These are phyloP conservation scores for Ceratobasidium sp. DNA, from an alignment of 1,284 basidiomycete genomes.

Conservation along the genomic window DNA sequence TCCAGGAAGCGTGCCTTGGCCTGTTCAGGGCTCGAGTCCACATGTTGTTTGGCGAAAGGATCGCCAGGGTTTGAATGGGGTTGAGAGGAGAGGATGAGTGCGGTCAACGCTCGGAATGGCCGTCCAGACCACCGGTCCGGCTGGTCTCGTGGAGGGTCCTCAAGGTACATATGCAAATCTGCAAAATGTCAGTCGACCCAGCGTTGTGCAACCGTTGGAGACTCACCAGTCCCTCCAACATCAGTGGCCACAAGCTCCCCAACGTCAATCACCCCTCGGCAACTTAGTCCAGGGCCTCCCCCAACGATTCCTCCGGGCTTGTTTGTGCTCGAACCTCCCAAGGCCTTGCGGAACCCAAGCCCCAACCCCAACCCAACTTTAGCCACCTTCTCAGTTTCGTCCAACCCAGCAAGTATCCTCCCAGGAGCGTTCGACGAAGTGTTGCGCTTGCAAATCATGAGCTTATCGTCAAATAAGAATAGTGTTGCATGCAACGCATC, in stretches of 20 bases:
- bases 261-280: slow-evolving; percentile 85
- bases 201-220: neutral
- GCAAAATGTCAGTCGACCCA: slow-evolving; percentile 24
- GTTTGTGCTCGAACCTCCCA: slow-evolving; percentile 9
- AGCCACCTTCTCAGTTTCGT: slow-evolving; percentile 80
- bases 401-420: slow-evolving; percentile 78
- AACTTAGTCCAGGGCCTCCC: slow-evolving; percentile 65
- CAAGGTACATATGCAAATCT: slow-evolving; percentile 88
- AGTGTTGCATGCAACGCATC: slow-evolving; percentile 80
- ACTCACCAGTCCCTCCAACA: slow-evolving; percentile 78
- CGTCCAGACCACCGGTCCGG: slow-evolving; percentile 83
- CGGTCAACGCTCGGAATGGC: slow-evolving; percentile 75
- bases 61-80: slow-evolving; percentile 63
- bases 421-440: slow-evolving; percentile 75
- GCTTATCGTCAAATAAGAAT: slow-evolving; percentile 94
- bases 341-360: slow-evolving; percentile 64
- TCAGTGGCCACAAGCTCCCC: slow-evolving; percentile 85
- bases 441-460: slow-evolving; percentile 90
- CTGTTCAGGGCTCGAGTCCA: slow-evolving; percentile 50
- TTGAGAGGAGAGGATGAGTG: slow-evolving; percentile 67
- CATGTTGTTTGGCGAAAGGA: slow-evolving; percentile 55
- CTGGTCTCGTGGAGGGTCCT: slow-evolving; percentile 79
- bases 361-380: slow-evolving; percentile 62
- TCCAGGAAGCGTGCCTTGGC: slow-evolving; percentile 86
- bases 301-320: slow-evolving; percentile 28